Evolutionary conservation across 441 rosid species (phyloP), one percentile per base, ranked within the genome.

Genomic region (Eutrema salsugineum): DNA sequence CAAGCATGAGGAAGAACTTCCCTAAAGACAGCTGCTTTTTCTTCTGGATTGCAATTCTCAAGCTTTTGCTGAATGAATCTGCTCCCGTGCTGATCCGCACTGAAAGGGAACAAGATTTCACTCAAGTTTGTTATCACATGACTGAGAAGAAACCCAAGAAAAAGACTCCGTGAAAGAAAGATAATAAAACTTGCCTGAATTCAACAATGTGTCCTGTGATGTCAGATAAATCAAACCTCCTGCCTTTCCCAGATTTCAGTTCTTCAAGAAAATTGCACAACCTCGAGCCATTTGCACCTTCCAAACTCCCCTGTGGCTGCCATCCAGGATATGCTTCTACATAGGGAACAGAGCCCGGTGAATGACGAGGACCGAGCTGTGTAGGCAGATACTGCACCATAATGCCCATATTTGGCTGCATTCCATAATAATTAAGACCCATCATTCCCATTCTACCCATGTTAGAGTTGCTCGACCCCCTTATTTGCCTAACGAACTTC

Each of bases 41-140:
- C 93, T 55, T 86, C 91, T 59, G 69, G 70, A 54, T 71, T 77
- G 66, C 91, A 86, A 63, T 58, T 77, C 75, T 88, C 90, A 76
- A 88, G 81, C 81, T 85, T 86, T 75, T 88, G 93, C 83, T 89
- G 96, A 80, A 86, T 89, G 81, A 87, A 89, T 63, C 96, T 79
- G 77, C 96, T 89, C 63, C 96, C 93, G 36, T 89, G 90, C 75
- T 87, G 96, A 83, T 89, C 96, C 64, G 85, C 80, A 77, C 96
- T 89, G 87, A 68, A 80, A 61, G 48, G 42, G 54, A 66, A 73
- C 75, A 75, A 70, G 49, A 20, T 66, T 49, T 30, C 3, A 53
- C 53, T 72, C 50, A 73, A 66, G 35, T 72, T 48, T 53, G 68
- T 55, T 59, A 72, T 38, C 38, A 68, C 63, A 69, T 47, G 44